Evolutionary conservation across 345 rosid genomes (phyloP).

Genomic region (Nasturtium officinale): DNA sequence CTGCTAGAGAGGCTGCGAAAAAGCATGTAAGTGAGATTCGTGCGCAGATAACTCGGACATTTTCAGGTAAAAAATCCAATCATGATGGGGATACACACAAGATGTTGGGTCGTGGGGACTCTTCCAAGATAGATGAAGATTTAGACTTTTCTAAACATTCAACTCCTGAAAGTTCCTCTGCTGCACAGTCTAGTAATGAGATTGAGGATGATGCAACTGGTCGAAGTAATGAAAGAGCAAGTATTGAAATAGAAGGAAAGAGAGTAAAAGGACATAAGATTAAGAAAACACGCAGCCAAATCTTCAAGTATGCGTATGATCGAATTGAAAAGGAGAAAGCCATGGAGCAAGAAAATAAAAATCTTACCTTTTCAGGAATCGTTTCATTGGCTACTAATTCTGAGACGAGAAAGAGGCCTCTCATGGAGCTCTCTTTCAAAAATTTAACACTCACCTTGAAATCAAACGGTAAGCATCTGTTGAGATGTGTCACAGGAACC

Average conservation of each 20-base stretch:
- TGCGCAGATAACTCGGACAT: constrained; percentile 60
- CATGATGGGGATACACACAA: constrained; percentile 43
- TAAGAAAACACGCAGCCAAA: constrained; percentile 68
- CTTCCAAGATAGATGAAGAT: constrained; percentile 48
- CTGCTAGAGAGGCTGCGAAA: constrained; percentile 68
- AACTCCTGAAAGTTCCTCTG: constrained; percentile 43
- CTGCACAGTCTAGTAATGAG: constrained; percentile 49
- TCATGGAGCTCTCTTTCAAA: constrained; percentile 72
- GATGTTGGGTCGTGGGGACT: constrained; percentile 51
- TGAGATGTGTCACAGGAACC: constrained; percentile 82
- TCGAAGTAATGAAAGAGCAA: constrained; percentile 41
- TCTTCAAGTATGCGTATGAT: constrained; percentile 75
- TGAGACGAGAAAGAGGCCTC: constrained; percentile 66
- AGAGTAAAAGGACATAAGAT: constrained; percentile 48
- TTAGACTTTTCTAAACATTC: constrained; percentile 37
- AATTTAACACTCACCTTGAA: constrained; percentile 81
- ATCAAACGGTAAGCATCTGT: constrained; percentile 63
- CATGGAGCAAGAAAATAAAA: constrained; percentile 52
- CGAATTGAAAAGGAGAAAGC: constrained; percentile 89
- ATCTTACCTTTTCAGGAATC: constrained; percentile 78
- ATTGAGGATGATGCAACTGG: constrained; percentile 49
- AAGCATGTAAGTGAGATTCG: constrained; percentile 72
- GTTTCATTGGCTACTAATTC: constrained; percentile 62
- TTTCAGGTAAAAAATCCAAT: constrained; percentile 54
- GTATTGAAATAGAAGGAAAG: constrained; percentile 37